phyloP scores from a whole-genome alignment of 257 asterid species.

The Apocynum venetum region DNA sequence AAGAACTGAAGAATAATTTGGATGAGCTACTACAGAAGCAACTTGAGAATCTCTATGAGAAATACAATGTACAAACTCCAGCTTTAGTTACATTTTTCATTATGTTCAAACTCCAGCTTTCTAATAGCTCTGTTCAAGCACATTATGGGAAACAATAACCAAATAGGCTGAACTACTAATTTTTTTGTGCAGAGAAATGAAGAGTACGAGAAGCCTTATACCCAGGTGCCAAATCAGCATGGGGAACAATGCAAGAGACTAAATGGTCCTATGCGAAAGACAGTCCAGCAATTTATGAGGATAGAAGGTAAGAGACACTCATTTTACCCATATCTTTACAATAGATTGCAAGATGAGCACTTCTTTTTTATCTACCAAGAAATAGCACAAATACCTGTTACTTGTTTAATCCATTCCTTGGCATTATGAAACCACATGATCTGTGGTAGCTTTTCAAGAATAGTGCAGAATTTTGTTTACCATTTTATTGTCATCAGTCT shows the following conservation, averaged over 20 bases:
- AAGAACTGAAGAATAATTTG: conserved; percentile 59
- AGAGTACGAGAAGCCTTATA: conserved; percentile 10
- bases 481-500: neutral
- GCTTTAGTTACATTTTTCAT: neutral
- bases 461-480: too few relatives aligned
- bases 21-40: conserved; percentile 47
- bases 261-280: conserved; percentile 46
- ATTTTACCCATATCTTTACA: neutral
- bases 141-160: neutral
- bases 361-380: neutral
- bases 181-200: conserved; percentile 38
- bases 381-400: neutral
- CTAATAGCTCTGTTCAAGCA: neutral
- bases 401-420: neutral
- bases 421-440: neutral
- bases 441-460: neutral
- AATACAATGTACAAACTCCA: conserved; percentile 48
- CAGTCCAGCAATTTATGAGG: conserved; percentile 72
- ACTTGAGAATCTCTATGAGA: conserved; percentile 43
- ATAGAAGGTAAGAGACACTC: conserved; percentile 61
- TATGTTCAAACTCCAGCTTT: neutral
- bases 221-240: conserved; percentile 5
- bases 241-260: conserved; percentile 37
- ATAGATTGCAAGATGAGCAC: neutral
- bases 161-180: conserved; percentile 16